Evolutionary conservation across 805 yeast species (phyloP).

Genomic region (Candida xyloterini): DNA sequence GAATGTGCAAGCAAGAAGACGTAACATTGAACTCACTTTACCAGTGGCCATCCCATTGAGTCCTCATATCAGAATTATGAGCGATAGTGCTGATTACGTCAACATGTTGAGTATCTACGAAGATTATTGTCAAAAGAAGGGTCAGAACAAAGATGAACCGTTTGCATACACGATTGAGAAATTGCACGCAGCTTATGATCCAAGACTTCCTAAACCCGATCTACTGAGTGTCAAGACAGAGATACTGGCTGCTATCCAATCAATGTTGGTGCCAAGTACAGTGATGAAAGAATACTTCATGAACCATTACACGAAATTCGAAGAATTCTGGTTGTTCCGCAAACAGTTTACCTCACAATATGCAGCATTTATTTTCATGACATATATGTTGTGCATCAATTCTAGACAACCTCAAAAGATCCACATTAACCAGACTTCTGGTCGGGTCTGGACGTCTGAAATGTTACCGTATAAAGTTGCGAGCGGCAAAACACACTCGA

Average conservation of each 20-base stretch:
- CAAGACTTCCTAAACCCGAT: conserved; percentile 91
- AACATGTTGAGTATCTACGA: conserved; percentile 85
- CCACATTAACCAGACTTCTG: conserved; percentile 74
- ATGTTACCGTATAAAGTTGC: conserved; percentile 89
- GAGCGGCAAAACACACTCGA: conserved; percentile 41
- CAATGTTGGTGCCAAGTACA: conserved; percentile 79
- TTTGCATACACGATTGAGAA: conserved; percentile 81
- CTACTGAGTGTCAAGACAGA: conserved; percentile 84
- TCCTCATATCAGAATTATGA: conserved; percentile 87
- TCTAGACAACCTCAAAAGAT: conserved; percentile 93
- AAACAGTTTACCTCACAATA: conserved; percentile 93
- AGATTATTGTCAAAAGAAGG: conserved; percentile 69
- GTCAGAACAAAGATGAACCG: conserved; percentile 84
- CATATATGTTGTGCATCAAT: conserved; percentile 92
- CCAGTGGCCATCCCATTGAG: conserved; percentile 93
- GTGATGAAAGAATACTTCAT: conserved; percentile 78
- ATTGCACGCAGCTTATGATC: conserved; percentile 89
- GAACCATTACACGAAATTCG: conserved; percentile 68
- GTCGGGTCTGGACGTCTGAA: conserved; percentile 90
- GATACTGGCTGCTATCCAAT: conserved; percentile 85
- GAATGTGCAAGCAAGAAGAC: conserved; percentile 83
- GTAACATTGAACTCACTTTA: conserved; percentile 78
- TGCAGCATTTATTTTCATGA: conserved; percentile 87
- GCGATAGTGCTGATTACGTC: conserved; percentile 73
- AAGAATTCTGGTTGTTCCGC: conserved; percentile 96